Evolutionary conservation across 2,329 filamentous ascomycete genomes (phyloP), one percentile per base, ranked within the genome.

Genomic region (Chaetomium globosum): DNA sequence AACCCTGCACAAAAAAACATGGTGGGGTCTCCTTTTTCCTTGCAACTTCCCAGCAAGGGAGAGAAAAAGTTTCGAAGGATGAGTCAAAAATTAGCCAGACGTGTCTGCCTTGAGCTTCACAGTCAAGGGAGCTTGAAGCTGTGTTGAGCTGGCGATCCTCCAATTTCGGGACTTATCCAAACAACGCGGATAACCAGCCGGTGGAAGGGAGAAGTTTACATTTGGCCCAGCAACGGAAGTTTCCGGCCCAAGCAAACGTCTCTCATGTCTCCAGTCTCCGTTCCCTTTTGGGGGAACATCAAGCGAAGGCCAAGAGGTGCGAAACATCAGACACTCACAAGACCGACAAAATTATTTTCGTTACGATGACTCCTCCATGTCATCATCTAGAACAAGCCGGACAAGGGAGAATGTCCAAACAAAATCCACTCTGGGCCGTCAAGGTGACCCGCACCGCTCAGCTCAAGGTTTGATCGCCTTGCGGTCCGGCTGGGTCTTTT

Each of bases 381-480:
- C 63, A 65, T 65, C 52, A 53, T 46, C 46, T 23, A 19, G 23
- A 33, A 13, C n/a, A n/a, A 8, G 46, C 28, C 21, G n/a, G 19
- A 46, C 54, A 52, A 59, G 53, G 9, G 33, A n/a, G n/a, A 10
- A 52, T 33, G 39, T 10, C 8, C 7, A 8, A 23, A 39, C 23
- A 65, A 62, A 43, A 58, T 57, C 52, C 63, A 65, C 57, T 57
- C 30, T 49, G 30, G 19, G 13, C 9, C 19, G n/a, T 23, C 49
- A 36, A 21, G 46, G 19, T 28, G 60, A 57, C 52, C 53, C 60
- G 53, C 60, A 57, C 59, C 52, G 52, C 60, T 59, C 52, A 43
- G 57, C 46, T 58, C 63, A 61, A 57, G 48, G 64, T 59, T 61
- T 66, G 64, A 59, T 63, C 55, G 48, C 5, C 36, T 21, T 19